Evolutionary conservation across 2,329 filamentous ascomycete genomes (phyloP), one percentile per base, ranked within the genome.

Genomic region (Didymosphaeria variabile): DNA sequence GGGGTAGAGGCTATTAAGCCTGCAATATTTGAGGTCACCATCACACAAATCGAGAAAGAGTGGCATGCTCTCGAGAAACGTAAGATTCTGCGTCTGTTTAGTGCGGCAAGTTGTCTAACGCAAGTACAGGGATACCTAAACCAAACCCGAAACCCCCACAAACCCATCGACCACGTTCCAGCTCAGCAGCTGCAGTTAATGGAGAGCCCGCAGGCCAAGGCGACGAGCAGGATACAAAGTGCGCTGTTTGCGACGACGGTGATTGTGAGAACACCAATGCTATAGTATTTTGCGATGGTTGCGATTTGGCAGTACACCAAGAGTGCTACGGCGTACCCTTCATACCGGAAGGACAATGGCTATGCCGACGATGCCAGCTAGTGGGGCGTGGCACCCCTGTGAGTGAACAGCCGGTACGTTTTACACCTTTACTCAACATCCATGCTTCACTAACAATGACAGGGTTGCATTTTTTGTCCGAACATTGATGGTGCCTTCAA

Each of bases 231-330:
- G 95, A 99, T 78, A 97, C 91, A 70, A 98, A 97, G 79, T 99
- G 95, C 76, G 94, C 93, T 23, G 96, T 99, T 60, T 99, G 95
- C 76, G 95, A 99, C 75, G 95, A 99, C 73, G 95, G 95, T n/a
- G 95, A 99, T 75, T 99, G 95, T 74, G 95, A 99, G 80, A 99
- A 99, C 78, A 96, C 95, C 23, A 99, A 99, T 74, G 95, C 95
- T 0, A 99, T 99, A 72, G 95, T 99, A 23, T 99, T 99, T 75
- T 99, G 95, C 77, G 95, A 99, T 76, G 95, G 95, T 3, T 99
- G 95, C 79, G 96, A 99, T 79, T 83, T 99, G 55, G 95, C 95
- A 3, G 95, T 99, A 10, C 95, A 99, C 79, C 95, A 99, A 78
- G 95, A 99, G 81, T 99, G 95, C 79, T 99, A 99, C 75, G 95